phyloP scores from a whole-genome alignment of 805 yeast species.

The Starmerella vaccinii region DNA sequence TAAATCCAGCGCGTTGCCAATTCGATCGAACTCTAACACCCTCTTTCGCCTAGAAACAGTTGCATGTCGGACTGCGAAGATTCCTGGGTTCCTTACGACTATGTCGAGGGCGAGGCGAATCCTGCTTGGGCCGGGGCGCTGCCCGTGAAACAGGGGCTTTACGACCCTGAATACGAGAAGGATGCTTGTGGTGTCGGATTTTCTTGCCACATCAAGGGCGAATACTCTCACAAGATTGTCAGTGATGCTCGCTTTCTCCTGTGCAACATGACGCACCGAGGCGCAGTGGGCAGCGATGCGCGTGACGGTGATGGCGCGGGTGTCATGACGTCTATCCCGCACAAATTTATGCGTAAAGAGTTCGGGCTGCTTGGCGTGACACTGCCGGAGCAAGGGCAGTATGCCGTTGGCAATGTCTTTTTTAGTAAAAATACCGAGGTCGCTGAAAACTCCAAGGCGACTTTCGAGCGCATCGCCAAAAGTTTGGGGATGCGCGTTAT shows the following conservation, averaged over 20 bases:
- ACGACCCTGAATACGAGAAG: slow-evolving; percentile 86
- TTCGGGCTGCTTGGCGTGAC: slow-evolving; percentile 59
- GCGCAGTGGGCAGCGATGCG: slow-evolving; percentile 93
- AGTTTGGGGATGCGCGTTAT: slow-evolving; percentile 70
- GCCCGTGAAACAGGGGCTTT: slow-evolving; percentile 79
- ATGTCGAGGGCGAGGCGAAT: slow-evolving; percentile 69
- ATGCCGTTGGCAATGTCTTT: slow-evolving; percentile 90
- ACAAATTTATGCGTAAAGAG: slow-evolving; percentile 74
- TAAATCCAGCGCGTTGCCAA: not conserved
- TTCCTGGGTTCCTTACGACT: slow-evolving; percentile 39
- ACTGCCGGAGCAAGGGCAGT: slow-evolving; percentile 72
- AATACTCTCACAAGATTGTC: slow-evolving; percentile 78
- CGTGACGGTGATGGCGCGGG: slow-evolving; percentile 99
- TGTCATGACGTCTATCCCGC: slow-evolving; percentile 85
- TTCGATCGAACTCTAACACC: not conserved
- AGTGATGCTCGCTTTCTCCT: slow-evolving; percentile 76
- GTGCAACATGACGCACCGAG: slow-evolving; percentile 98
- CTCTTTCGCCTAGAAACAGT: not conserved
- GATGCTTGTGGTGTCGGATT: slow-evolving; percentile 99
- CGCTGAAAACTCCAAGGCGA: slow-evolving; percentile 55
- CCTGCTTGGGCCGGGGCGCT: slow-evolving; percentile 85
- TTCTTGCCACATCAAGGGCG: slow-evolving; percentile 86
- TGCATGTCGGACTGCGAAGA: slow-evolving; percentile 12
- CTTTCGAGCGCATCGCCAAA: slow-evolving; percentile 72
- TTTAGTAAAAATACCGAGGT: slow-evolving; percentile 75